phyloP scores from a whole-genome alignment of 768 basidiomycete genomes.

The Pilatotrama ljubarskyi region DNA sequence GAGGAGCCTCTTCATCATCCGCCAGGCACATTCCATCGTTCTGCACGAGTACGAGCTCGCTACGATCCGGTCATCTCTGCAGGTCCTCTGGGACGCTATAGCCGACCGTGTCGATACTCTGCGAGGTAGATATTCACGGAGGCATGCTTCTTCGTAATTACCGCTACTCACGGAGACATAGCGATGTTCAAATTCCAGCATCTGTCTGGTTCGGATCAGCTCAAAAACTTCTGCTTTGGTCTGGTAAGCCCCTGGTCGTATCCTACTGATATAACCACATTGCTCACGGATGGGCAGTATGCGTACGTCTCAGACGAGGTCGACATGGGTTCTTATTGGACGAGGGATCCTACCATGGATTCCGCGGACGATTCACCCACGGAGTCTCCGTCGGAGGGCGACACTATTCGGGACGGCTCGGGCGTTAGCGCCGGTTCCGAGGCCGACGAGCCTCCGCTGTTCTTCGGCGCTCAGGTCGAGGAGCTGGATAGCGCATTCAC shows the following conservation, averaged over 20 bases:
- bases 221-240: slow-evolving; percentile 13
- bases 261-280: too few species aligned
- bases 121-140: not conserved
- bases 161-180: not conserved
- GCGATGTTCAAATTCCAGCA: slow-evolving; percentile 15
- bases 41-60: slow-evolving; percentile 2
- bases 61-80: not conserved
- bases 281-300: not conserved
- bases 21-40: not conserved
- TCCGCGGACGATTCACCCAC: not conserved
- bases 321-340: not conserved
- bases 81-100: not conserved
- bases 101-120: not conserved
- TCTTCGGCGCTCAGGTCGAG: not conserved
- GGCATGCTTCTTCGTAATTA: not conserved
- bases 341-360: not conserved
- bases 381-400: not conserved
- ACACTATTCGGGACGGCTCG: not conserved
- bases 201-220: not conserved
- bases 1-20: not conserved
- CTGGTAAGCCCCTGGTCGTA: slow-evolving; percentile 4
- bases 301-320: not conserved
- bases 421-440: not conserved
- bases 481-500: not conserved
- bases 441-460: not conserved